Conservation (phyloP, 2,329 filamentous ascomycete genomes). For the Thielaviopsis punctulata region DNA sequence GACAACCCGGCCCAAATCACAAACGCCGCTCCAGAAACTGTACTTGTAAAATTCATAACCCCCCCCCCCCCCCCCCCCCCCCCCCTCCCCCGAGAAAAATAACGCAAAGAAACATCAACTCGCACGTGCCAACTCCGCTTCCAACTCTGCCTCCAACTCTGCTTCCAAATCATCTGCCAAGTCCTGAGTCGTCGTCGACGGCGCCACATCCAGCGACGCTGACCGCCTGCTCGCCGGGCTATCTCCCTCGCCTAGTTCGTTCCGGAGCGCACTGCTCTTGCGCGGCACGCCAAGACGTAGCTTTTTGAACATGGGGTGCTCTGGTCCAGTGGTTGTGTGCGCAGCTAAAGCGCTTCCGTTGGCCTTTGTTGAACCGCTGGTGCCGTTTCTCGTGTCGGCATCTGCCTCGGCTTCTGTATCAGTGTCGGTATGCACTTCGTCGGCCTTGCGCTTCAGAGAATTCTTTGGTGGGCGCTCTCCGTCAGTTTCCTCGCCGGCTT, state of each 20-base stretch:
- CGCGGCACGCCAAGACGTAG: constrained; percentile 17
- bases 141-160: constrained; percentile 44
- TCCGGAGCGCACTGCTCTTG: constrained; percentile 23
- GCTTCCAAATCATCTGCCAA: constrained; percentile 40
- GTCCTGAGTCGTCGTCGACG: constrained; percentile 16
- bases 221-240: constrained; percentile 25
- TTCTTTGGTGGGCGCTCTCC: not conserved
- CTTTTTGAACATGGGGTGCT: constrained; percentile 11
- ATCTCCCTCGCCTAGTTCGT: constrained; percentile 18
- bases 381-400: constrained; percentile 16
- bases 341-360: constrained; percentile 34
- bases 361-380: constrained; percentile 16
- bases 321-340: constrained; percentile 12
- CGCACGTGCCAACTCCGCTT: constrained; percentile 18
- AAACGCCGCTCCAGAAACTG: too few relatives aligned
- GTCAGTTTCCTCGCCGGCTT: constrained; percentile 16
- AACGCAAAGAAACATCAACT: not conserved
- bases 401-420: constrained; percentile 17
- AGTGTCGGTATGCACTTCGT: constrained; percentile 11
- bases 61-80: not conserved
- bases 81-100: too few relatives aligned
- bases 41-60: too few relatives aligned
- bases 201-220: constrained; percentile 24
- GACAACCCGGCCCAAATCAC: too few relatives aligned
- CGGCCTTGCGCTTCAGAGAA: constrained; percentile 14